Percentiles rank a stretch among this genome's conserved stretches.
Evolutionary conservation across 768 basidiomycete species (phyloP).

Genomic region (Mycena capillaripes): DNA sequence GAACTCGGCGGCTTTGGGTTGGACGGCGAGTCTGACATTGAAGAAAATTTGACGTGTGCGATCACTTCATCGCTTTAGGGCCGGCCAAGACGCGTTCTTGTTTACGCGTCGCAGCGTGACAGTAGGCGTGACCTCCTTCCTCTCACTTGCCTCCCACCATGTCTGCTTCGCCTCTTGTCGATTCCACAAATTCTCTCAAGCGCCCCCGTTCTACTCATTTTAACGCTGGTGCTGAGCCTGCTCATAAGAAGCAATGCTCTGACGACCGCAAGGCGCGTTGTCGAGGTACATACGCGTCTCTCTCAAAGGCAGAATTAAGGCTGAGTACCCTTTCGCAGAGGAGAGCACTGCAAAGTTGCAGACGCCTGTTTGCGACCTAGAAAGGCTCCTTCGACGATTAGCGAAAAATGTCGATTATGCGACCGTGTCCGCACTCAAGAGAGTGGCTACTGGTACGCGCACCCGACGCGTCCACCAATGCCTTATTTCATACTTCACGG

Average conservation of each 20-base stretch:
- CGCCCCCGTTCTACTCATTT: constrained; percentile 18
- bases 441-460: constrained; percentile 29
- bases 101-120: constrained; percentile 17
- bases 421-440: constrained; percentile 24
- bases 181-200: constrained; percentile 31
- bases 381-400: constrained; percentile 28
- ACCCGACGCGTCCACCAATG: background rate
- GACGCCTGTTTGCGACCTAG: constrained; percentile 8
- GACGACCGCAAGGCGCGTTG: constrained; percentile 30
- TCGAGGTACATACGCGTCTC: constrained; percentile 19
- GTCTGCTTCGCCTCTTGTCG: constrained; percentile 21
- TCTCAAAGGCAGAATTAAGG: background rate
- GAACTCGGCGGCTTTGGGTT: constrained; percentile 44
- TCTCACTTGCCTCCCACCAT: constrained; percentile 17
- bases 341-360: constrained; percentile 13
- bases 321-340: constrained; percentile 6
- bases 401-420: constrained; percentile 27
- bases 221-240: background rate
- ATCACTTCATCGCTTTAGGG: background rate
- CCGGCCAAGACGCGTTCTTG: constrained; percentile 11
- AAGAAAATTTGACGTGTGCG: constrained; percentile 9
- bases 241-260: constrained; percentile 30
- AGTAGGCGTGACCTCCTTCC: background rate
- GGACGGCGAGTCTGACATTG: constrained; percentile 1
- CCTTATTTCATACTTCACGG: background rate